Base-by-base conservation (phyloP, 257 asterid species). In the Lycium ferocissimum region DNA sequence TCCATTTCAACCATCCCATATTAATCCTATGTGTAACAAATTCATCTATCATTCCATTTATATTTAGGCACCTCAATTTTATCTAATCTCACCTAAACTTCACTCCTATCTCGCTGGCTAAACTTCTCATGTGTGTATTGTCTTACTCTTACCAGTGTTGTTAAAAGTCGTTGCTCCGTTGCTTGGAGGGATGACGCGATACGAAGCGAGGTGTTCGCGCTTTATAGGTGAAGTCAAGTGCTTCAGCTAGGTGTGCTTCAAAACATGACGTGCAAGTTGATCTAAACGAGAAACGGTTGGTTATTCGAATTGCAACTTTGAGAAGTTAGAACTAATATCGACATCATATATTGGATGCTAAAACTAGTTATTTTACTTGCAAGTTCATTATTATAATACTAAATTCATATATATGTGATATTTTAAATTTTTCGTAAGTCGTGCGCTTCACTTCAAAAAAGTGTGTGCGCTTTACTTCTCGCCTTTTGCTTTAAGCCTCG, bases 301-400 rank as follows among this genome's bases (percentile, higher is more conserved):
- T 69, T 37, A 38, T 69, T 69, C 38, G 53, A 37, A 38, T 38
- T 69, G 78, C 53, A 17, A 69, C 78, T 69, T 69, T 69, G 78
- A 38, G 53, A 37, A 69, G 53, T 69, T 38, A 38, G 53, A 69
- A 15, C 53, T 37, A 15, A 38, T 15, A 69, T 38, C 10, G 51
- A 15, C 51, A 15, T 26, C 53, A 38, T 69, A 67, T 13, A 69
- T 69, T 69, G 26, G 53, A 69, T 69, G 78, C 78, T 69, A 38
- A 38, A 35, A 69, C 15, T 38, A 15, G 49, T 69, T 37, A 69
- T 37, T 69, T 69, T 9, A 69, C 78, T 69, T 37, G 78, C 78
- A 69, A 37, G 7, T 38, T 37, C 78, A 17, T 69, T 69, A 69
- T 38, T 69, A 69, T 38, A 61, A 61, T 61, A 20, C 67, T 9